Evolutionary conservation across 1,284 basidiomycete species (phyloP), one percentile per base, ranked within the genome.

Genomic region (Ceratobasidium sp.): DNA sequence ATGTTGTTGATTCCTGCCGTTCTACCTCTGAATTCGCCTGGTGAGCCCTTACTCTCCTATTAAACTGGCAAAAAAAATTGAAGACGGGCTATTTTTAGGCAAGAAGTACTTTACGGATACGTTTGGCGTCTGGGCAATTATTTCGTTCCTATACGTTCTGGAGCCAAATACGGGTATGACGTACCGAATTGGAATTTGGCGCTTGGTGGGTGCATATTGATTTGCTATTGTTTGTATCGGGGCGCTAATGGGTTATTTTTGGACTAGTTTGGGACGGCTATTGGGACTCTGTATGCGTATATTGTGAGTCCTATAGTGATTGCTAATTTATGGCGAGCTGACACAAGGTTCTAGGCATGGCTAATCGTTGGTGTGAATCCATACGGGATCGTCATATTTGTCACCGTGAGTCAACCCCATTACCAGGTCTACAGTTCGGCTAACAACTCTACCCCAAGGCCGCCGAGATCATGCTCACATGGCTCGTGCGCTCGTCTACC

Each of bases 391-490:
- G 84, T 86, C 7, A 78, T 79, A 24, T 76, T 86, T 78, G 80
- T 86, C 51, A 85, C 85, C 19, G 86, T 87, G 77, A 24, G 27
- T 47, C 11, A 44, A 9, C 31, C 19, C 4, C 51, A 51, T n/a
- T n/a, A n/a, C n/a, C n/a, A 48, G 19, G 14, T 5, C 44, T 24
- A 48, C 14, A n/a, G n/a, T n/a, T n/a, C n/a, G n/a, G 19, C 33
- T 8, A n/a, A n/a, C n/a, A n/a, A n/a, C n/a, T n/a, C n/a, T n/a
- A n/a, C n/a, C n/a, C n/a, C 19, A 67, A 64, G 59, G 29, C 72
- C 3, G 84, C 84, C 24, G 87, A 88, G 76, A 75, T 88, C 33
- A 85, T 85, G 1, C 82, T 86, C 44, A 86, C 85, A 45, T 88
- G 85, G 83, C 77, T 87, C 48, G 84, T 84, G 4, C 80, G 83